Evolutionary conservation across 306 rosid genomes (phyloP), one percentile per base, ranked within the genome.

Genomic region (Castanospermum australe): DNA sequence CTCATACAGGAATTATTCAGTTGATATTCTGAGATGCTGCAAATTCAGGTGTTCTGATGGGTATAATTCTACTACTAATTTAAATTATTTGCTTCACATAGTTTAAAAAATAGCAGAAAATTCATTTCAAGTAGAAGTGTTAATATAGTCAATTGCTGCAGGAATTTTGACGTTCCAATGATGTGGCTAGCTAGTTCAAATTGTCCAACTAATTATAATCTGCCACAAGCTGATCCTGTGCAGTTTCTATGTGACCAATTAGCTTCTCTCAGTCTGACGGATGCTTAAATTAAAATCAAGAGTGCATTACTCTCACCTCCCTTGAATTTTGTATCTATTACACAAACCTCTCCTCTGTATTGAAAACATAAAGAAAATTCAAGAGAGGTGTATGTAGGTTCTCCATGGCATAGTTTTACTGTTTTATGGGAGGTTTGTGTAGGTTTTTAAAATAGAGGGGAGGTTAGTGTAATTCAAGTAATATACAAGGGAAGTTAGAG

Each of bases 21-120:
- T 21, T 51, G 89, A 86, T 44, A 68, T 55, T 82, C 72, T 75
- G 74, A 75, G 48, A 6, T 80, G 75, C 48, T 90, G 92, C 89
- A 75, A 68, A 59, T 60, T 55, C 39, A 74, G 42, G 25, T 65
- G 41, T 20, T 38, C 18, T 54, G 67, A 84, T 8, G 82, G 90
- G 91, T 86, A 87, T 65, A 64, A 22, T 25, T 62, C 79, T 69
- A 50, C 71, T 14, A 50, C 67, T 47, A 67, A 45, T 32, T 14
- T 22, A 45, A 36, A 17, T 82, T 60, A 33, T 48, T 67, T 21
- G 64, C 84, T 55, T 81, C 47, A 47, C 36, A 35, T 20, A 52
- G 71, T 36, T 13, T 8, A 12, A 75, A 68, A 47, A 57, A 25
- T 59, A 17, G 51, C 36, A 50, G 66, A 25, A 47, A 48, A 0